Evolutionary conservation across 139 green algal species (phyloP).

Genomic region (Microglena sp.): DNA sequence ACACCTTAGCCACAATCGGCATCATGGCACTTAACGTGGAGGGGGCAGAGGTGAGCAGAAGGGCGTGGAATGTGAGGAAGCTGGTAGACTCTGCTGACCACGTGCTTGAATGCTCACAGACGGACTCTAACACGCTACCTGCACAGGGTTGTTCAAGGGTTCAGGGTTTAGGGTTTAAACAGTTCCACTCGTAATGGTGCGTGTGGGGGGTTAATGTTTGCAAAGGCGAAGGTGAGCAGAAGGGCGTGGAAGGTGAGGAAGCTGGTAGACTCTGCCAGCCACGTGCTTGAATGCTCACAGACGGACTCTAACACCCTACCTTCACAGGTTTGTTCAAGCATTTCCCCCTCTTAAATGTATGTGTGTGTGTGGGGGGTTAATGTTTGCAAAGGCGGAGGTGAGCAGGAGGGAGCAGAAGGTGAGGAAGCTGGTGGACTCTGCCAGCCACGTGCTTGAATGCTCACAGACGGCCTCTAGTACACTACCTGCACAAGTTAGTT

Average conservation of each 20-base stretch:
- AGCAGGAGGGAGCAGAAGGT: constrained; percentile 43
- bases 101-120: neutral
- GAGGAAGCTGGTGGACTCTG: constrained; percentile 17
- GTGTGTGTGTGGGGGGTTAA: too few relatives aligned
- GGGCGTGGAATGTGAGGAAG: constrained; percentile 32
- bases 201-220: too few relatives aligned
- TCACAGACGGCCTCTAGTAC: neutral
- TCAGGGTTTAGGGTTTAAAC: too few relatives aligned
- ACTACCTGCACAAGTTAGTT: constrained; percentile 13
- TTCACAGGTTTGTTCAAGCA: too few relatives aligned
- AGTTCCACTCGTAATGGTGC: too few relatives aligned
- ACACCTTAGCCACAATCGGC: neutral
- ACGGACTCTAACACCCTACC: neutral
- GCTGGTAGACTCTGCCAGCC: constrained; percentile 10
- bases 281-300: neutral
- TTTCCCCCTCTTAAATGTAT: too few relatives aligned
- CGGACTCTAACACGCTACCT: neutral
- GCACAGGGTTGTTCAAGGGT: too few relatives aligned
- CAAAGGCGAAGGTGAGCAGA: too few relatives aligned
- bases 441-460: constrained; percentile 4
- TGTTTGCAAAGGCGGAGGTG: too few relatives aligned
- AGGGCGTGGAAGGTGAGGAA: constrained; percentile 37
- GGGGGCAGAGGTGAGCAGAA: too few relatives aligned
- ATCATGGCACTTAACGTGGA: constrained; percentile 11
- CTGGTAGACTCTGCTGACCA: constrained; percentile 13